These are phyloP conservation scores for Zizania palustris DNA, from an alignment of 202 grass and related monocot species.

Conservation along the genomic window DNA sequence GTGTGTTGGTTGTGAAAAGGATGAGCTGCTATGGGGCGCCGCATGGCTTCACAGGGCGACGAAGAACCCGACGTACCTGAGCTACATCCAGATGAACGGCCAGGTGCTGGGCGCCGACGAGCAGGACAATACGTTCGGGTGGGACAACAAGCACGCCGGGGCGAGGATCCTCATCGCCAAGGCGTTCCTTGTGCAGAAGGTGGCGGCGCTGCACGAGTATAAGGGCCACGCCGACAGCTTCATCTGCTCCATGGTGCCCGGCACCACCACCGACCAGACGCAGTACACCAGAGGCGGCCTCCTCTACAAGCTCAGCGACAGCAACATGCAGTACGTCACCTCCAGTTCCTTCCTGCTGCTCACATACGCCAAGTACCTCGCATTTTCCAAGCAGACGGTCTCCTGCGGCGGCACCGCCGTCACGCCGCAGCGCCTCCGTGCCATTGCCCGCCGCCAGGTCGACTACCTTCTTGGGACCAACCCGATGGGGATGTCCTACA, in stretches of 20 bases:
- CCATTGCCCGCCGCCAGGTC: constrained; percentile 69
- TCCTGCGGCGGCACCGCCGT: constrained; percentile 55
- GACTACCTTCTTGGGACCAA: constrained; percentile 78
- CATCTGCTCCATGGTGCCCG: constrained; percentile 84
- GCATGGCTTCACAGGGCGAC: constrained; percentile 88
- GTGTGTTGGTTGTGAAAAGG: constrained; percentile 37
- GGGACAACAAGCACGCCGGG: constrained; percentile 95
- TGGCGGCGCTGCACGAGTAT: constrained; percentile 63
- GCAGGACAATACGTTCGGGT: constrained; percentile 78
- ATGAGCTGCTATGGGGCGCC: constrained; percentile 82
- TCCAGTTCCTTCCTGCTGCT: constrained; percentile 84
- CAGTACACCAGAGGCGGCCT: constrained; percentile 69
- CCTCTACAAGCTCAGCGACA: constrained; percentile 74
- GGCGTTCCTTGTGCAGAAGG: constrained; percentile 75
- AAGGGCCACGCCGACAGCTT: constrained; percentile 80
- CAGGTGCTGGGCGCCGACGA: constrained; percentile 75
- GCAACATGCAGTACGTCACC: constrained; percentile 94
- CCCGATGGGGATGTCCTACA: constrained; percentile 82
- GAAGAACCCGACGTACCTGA: constrained; percentile 53
- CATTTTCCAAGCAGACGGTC: constrained; percentile 58
- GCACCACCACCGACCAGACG: constrained; percentile 54
- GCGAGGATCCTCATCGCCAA: constrained; percentile 73
- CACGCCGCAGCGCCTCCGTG: constrained; percentile 68
- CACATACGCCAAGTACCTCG: constrained; percentile 90
- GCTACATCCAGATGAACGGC: constrained; percentile 74